Percentiles rank a stretch among this genome's conserved stretches.
Conservation (phyloP, 208 protist species). For the Trichomonas vaginalis region DNA sequence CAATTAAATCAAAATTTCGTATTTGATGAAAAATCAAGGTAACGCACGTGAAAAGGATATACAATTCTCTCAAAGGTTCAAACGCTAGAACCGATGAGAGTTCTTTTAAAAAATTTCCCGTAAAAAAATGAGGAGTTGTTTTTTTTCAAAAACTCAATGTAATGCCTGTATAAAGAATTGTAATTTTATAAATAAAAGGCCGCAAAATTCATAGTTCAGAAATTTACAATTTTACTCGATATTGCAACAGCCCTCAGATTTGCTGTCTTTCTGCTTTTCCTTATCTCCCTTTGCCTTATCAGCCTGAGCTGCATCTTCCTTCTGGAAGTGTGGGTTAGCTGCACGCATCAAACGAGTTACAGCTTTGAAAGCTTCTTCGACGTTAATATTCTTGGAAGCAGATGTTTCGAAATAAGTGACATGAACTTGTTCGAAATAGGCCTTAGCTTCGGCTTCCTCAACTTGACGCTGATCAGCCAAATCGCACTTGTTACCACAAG, state of each 20-base stretch:
- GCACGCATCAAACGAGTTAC: neutral
- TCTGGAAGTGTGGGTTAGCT: neutral
- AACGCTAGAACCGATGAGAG: too few relatives aligned
- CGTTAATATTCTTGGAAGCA: neutral
- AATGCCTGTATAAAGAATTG: too few relatives aligned
- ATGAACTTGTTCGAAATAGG: conserved; percentile 4
- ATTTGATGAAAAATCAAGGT: too few relatives aligned
- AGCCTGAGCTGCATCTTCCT: neutral
- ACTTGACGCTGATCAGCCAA: neutral
- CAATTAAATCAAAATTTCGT: too few relatives aligned
- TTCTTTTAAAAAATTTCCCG: too few relatives aligned
- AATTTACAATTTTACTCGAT: neutral
- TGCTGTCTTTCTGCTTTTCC: too few relatives aligned
- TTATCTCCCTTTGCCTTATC: neutral
- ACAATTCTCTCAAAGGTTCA: too few relatives aligned
- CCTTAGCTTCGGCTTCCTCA: neutral
- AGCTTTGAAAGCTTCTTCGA: neutral
- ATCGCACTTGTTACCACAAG: conserved; percentile 20
- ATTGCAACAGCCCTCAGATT: neutral
- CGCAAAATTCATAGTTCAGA: neutral
- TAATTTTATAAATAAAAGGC: neutral
- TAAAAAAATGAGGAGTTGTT: too few relatives aligned
- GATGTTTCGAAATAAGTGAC: conserved; percentile 24
- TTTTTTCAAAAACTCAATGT: too few relatives aligned
- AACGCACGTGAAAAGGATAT: too few relatives aligned